Evolutionary conservation across 768 basidiomycete species (phyloP).

Genomic region (Termitomyces sp.): DNA sequence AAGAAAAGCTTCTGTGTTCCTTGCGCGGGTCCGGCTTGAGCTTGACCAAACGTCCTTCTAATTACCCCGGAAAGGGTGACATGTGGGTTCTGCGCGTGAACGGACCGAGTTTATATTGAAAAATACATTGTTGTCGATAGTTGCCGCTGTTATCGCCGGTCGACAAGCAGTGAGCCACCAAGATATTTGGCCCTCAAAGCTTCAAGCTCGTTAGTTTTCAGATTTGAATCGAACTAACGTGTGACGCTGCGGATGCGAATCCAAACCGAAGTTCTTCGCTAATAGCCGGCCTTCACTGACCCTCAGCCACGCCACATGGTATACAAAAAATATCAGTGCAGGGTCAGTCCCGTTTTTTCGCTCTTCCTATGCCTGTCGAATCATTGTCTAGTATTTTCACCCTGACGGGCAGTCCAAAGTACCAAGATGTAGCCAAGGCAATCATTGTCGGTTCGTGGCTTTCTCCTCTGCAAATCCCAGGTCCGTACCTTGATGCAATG

Average conservation of each 20-base stretch:
- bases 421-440: slow-evolving; percentile 41
- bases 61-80: background rate
- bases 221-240: background rate
- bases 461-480: background rate
- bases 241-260: background rate
- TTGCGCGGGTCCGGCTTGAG: slow-evolving; percentile 12
- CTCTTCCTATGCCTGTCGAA: background rate
- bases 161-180: background rate
- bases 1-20: background rate
- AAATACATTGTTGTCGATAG: background rate
- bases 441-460: slow-evolving; percentile 39
- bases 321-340: slow-evolving; percentile 43
- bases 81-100: background rate
- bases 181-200: background rate
- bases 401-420: slow-evolving; percentile 33
- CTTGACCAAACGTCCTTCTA: background rate
- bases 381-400: slow-evolving; percentile 37
- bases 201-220: too few species aligned
- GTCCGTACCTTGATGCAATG: background rate
- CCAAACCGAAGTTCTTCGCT: background rate
- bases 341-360: slow-evolving; percentile 26
- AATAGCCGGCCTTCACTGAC: background rate
- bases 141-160: background rate
- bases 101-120: background rate
- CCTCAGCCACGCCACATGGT: slow-evolving; percentile 1